Evolutionary conservation across 495 filamentous ascomycete genomes (phyloP).

Genomic region (Hyphodiscus hymeniophilus): DNA sequence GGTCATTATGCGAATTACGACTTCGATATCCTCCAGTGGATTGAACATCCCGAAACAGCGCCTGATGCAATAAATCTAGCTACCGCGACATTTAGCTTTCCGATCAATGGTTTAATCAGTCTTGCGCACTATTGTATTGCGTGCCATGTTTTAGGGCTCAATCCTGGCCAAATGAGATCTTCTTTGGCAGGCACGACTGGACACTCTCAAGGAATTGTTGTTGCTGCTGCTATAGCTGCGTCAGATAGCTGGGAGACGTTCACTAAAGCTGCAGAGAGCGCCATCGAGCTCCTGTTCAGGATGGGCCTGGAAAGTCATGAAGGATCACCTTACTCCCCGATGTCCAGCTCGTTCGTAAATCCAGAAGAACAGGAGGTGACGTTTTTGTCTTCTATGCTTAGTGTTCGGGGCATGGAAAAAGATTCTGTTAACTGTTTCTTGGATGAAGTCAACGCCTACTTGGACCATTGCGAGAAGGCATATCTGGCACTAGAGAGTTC

Average conservation of each 20-base stretch:
- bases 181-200: conserved; percentile 81
- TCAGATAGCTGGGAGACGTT: conserved; percentile 82
- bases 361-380: conserved; percentile 71
- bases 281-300: conserved; percentile 89
- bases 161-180: conserved; percentile 73
- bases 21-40: conserved; percentile 83
- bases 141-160: conserved; percentile 73
- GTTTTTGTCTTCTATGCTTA: conserved; percentile 94
- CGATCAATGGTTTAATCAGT: conserved; percentile 90
- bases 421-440: conserved; percentile 82
- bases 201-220: conserved; percentile 89
- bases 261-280: conserved; percentile 58
- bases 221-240: conserved; percentile 80
- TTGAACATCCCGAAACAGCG: conserved; percentile 72
- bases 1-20: conserved; percentile 90
- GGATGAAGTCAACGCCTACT: conserved; percentile 85
- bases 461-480: conserved; percentile 75
- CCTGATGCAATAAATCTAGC: conserved; percentile 90
- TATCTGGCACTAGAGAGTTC: conserved; percentile 89
- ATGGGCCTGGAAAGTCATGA: conserved; percentile 93
- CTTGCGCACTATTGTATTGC: conserved; percentile 84
- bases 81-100: conserved; percentile 90
- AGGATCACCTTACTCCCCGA: no score
- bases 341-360: conserved; percentile 72
- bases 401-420: conserved; percentile 78